Percentiles rank a stretch among this genome's conserved stretches.
These are phyloP conservation scores for Botrytis cinerea DNA, from an alignment of 2,329 filamentous ascomycete genomes.

Conservation along the genomic window DNA sequence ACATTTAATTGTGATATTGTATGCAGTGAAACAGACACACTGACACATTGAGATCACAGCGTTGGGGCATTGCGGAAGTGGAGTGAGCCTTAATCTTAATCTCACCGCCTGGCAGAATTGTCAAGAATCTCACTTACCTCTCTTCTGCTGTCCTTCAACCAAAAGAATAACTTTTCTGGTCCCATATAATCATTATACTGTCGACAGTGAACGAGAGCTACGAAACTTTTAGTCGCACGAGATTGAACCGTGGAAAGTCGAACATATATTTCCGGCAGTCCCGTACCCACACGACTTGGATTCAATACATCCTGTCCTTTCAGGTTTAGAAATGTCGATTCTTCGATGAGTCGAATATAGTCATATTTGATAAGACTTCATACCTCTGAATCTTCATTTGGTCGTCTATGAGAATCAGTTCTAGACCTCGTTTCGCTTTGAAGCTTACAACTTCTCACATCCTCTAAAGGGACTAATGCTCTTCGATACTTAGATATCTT, in stretches of 20 bases:
- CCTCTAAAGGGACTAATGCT: neutral
- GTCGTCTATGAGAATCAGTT: too few species aligned
- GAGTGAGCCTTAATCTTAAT: neutral
- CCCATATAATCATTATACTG: too few species aligned
- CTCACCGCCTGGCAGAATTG: conserved; percentile 9
- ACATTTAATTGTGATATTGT: neutral
- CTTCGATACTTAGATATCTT: neutral
- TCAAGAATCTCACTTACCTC: neutral
- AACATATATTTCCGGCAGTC: neutral
- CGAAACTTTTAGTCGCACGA: neutral
- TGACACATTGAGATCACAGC: neutral
- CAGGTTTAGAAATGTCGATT: neutral
- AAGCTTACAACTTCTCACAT: neutral
- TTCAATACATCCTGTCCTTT: neutral
- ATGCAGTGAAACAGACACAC: too few species aligned
- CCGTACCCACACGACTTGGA: neutral
- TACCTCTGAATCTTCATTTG: neutral
- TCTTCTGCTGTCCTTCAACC: neutral
- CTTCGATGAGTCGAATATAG: neutral
- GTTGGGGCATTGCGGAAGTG: neutral
- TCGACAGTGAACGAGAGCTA: neutral
- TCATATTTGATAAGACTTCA: neutral
- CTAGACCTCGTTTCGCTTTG: neutral
- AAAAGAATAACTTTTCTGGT: too few species aligned
- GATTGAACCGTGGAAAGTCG: neutral